phyloP scores from a whole-genome alignment of 1,139 yeast genomes.

The Lodderomyces metapsilosis region DNA sequence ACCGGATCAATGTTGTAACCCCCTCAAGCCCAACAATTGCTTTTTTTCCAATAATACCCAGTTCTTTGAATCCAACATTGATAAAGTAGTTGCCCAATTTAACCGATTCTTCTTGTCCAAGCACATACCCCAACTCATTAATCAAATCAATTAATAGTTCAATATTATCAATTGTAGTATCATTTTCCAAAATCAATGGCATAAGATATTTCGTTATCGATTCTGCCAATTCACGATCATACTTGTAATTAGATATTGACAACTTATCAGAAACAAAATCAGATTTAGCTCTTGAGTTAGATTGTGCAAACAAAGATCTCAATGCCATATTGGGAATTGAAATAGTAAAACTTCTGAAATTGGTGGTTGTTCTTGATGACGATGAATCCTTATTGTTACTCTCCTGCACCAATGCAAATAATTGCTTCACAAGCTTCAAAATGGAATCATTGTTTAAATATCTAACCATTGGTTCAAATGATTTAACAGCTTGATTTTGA shows the following conservation, averaged over 20 bases:
- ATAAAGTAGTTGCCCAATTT: conserved; percentile 38
- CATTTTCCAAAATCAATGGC: conserved; percentile 20
- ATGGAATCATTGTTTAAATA: conserved; percentile 26
- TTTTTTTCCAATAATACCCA: conserved; percentile 51
- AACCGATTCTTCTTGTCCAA: conserved; percentile 41
- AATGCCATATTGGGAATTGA: conserved; percentile 72
- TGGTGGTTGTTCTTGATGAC: conserved; percentile 4
- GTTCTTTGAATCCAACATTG: conserved; percentile 39
- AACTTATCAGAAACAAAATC: conserved; percentile 20
- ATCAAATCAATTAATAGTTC: conserved; percentile 64
- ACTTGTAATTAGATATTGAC: conserved; percentile 15
- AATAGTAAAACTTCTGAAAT: conserved; percentile 46
- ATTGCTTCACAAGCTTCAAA: conserved; percentile 22
- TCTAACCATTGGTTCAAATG: conserved; percentile 46
- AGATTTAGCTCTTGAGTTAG: conserved; percentile 19
- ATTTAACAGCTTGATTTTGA: conserved; percentile 70
- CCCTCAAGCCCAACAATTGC: conserved; percentile 56
- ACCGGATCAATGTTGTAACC: conserved; percentile 35
- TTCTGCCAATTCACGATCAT: conserved; percentile 18
- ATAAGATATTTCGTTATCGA: conserved; percentile 22
- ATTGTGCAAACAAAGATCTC: conserved; percentile 48
- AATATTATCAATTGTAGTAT: conserved; percentile 53
- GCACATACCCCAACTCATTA: conserved; percentile 50
- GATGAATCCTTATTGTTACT: conserved; percentile 13
- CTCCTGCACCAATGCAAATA: conserved; percentile 23